A percentile compares a stretch with the other conserved stretches of the same genome.
phyloP scores from a whole-genome alignment of 179 eudicot genomes.

The Corrigiola litoralis region DNA sequence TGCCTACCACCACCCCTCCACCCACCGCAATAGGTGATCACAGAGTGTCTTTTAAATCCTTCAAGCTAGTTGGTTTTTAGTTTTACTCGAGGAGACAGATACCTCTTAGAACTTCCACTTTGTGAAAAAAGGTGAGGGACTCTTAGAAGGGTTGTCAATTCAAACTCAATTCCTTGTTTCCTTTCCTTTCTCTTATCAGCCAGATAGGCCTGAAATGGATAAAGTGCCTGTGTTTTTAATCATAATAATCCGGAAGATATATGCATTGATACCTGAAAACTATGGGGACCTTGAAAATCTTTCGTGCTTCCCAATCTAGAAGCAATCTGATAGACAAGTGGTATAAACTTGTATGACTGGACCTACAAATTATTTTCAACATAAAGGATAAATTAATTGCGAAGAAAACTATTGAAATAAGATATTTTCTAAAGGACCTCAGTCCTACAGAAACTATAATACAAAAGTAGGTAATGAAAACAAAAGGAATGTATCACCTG shows the following conservation, averaged over 20 bases:
- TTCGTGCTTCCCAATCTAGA: slow-evolving; percentile 84
- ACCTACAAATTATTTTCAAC: slow-evolving; percentile 45
- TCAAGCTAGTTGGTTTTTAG: too few relatives aligned
- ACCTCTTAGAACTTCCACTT: too few relatives aligned
- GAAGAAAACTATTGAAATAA: neutral
- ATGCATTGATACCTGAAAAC: slow-evolving; percentile 66
- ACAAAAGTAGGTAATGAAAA: neutral
- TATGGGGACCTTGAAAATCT: slow-evolving; percentile 64
- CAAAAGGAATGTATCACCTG: neutral
- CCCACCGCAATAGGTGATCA: too few relatives aligned
- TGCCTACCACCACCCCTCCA: too few relatives aligned
- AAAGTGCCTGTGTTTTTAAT: too few relatives aligned
- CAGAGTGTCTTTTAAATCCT: too few relatives aligned
- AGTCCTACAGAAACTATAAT: neutral
- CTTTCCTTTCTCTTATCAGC: too few relatives aligned
- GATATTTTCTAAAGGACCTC: neutral
- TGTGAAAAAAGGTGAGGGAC: too few relatives aligned
- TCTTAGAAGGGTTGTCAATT: too few relatives aligned
- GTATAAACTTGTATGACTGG: slow-evolving; percentile 92
- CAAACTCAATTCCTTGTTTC: too few relatives aligned
- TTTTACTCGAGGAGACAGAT: too few relatives aligned
- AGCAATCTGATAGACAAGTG: slow-evolving; percentile 95
- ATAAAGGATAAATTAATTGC: neutral
- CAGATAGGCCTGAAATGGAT: too few relatives aligned
- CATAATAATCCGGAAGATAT: slow-evolving; percentile 1